Evolutionary conservation across 73 alveolate species (phyloP), one percentile per base, ranked within the genome.

Genomic region (Symbiodinium natans): DNA sequence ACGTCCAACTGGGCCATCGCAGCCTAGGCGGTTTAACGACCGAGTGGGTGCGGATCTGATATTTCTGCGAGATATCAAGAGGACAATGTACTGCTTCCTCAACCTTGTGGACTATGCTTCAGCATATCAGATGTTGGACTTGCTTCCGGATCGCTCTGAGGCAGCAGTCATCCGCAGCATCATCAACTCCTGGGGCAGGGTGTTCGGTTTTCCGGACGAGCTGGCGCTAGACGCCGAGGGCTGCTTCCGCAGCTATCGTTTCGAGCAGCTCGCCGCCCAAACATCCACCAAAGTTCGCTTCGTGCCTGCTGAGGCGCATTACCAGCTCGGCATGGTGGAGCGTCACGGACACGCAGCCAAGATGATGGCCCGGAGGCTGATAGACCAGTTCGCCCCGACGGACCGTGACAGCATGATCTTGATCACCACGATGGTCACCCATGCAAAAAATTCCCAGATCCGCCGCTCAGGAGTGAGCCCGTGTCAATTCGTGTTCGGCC

Each of bases 201-300:
- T 5, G 25, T 46, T 0, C 1, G 59, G 4, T 19, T 46, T 46
- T 2, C 59, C 59, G 9, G 59, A 46, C 59, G 17, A 46, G 59
- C 59, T 46, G 1, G 9, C 4, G 59, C 59, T 46, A 21, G 94
- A 87, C 34, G 93, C 93, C 0, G 93, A 86, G 29, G 93, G 93
- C 0, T 46, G 83, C 15, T 0, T 86, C 29, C 46, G 71, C 1
- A 41, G 85, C 0, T 39, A 17, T 1, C 4, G 11, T 3, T 56
- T 87, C 39, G 94, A 87, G 54, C 34, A 0, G 36, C 31, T 87
- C 42, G 36, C 27, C 29, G 84, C 94, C 2, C 94, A 87, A 27
- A 2, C 46, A 0, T 63, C 85, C 40, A 27, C 56, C 41, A 19
- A 13, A 3, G 36, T 87, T 1, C 68, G 83, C 0, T 38, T 38